Conservation (phyloP, 257 asterid species). For the Solanum commersonii region DNA sequence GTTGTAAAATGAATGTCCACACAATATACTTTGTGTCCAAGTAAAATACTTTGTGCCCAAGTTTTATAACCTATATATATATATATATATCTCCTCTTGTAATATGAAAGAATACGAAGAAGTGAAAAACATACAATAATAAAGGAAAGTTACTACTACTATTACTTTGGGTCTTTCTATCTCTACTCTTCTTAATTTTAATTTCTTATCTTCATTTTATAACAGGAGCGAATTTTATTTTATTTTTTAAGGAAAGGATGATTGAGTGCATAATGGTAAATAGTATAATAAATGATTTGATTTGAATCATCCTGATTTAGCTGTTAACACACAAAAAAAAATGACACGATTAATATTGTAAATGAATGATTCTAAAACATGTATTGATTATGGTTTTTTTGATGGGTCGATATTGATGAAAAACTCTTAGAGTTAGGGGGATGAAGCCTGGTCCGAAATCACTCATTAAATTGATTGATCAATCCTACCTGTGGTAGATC, state of each 20-base stretch:
- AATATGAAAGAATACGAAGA: too few relatives aligned
- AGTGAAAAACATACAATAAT: too few relatives aligned
- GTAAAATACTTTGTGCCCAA: too few relatives aligned
- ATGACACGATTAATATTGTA: not conserved
- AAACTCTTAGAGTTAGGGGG: slow-evolving; percentile 9
- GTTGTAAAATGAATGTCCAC: too few relatives aligned
- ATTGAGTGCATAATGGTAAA: not conserved
- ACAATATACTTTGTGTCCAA: too few relatives aligned
- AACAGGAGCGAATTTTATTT: not conserved
- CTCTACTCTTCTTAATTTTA: too few relatives aligned
- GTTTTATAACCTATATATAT: too few relatives aligned
- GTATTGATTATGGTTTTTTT: not conserved
- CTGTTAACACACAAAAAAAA: not conserved
- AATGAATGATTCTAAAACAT: not conserved
- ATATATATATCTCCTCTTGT: too few relatives aligned
- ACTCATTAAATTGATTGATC: not conserved
- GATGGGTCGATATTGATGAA: not conserved
- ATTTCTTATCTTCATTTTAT: too few relatives aligned
- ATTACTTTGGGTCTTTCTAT: too few relatives aligned
- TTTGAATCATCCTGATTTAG: not conserved
- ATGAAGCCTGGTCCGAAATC: not conserved
- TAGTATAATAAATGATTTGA: not conserved
- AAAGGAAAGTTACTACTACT: too few relatives aligned
- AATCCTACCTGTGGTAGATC: not conserved
- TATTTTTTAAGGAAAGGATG: not conserved